Conservation (phyloP, 2,329 filamentous ascomycete species). For the Cladosporium sp. region DNA sequence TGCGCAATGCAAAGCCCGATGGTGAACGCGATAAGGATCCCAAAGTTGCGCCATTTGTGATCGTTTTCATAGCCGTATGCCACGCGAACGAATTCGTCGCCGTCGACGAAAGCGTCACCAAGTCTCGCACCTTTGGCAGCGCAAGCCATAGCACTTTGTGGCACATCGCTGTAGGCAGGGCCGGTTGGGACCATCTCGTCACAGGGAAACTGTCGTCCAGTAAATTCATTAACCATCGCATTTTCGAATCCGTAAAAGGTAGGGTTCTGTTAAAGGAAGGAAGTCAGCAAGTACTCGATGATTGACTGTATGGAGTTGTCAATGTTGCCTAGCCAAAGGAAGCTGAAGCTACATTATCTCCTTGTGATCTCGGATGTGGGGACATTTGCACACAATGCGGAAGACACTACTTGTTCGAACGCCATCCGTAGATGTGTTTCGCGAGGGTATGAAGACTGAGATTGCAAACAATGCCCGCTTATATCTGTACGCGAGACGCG, state of each 20-base stretch:
- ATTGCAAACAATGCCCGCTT: too few species aligned
- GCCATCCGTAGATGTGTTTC: too few species aligned
- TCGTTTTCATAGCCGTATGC: conserved; percentile 55
- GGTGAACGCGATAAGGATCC: conserved; percentile 60
- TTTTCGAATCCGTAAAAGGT: conserved; percentile 18
- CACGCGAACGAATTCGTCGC: conserved; percentile 53
- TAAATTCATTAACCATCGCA: conserved; percentile 51
- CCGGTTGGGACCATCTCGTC: conserved; percentile 30
- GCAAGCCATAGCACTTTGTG: conserved; percentile 18
- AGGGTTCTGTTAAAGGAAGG: too few species aligned
- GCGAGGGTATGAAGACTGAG: too few species aligned
- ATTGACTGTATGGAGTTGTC: too few species aligned
- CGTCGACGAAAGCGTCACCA: conserved; percentile 51
- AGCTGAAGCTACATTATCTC: too few species aligned
- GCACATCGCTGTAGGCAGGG: conserved; percentile 20
- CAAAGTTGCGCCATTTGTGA: conserved; percentile 57
- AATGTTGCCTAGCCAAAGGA: too few species aligned
- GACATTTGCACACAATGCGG: too few species aligned
- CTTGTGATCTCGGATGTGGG: too few species aligned
- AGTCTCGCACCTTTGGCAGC: conserved; percentile 50
- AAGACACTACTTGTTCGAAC: too few species aligned
- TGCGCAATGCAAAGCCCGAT: conserved; percentile 61
- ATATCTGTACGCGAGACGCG: too few species aligned
- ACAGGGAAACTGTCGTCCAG: conserved; percentile 53
- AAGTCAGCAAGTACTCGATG: too few species aligned